Conservation (phyloP, 176 grass and related monocot genomes). For the Guadua angustifolia region DNA sequence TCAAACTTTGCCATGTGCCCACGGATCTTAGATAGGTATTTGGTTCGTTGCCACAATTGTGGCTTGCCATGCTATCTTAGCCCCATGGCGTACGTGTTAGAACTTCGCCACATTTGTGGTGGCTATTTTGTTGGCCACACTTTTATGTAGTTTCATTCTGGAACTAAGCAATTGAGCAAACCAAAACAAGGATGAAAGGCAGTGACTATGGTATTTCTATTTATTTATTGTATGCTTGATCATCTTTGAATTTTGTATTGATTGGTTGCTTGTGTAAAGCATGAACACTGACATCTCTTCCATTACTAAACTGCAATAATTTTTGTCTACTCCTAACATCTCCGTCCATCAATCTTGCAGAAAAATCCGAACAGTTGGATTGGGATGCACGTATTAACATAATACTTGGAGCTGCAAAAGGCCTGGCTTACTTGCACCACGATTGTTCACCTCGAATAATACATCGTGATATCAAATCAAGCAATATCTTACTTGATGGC, state of each 20-base stretch:
- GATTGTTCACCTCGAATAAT: conserved; percentile 98
- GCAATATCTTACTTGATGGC: conserved; percentile 94
- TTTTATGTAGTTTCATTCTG: conserved; percentile 7
- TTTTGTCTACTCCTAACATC: conserved; percentile 18
- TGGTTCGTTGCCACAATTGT: background rate
- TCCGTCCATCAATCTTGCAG: conserved; percentile 54
- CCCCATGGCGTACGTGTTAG: background rate
- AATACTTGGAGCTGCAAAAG: conserved; percentile 95
- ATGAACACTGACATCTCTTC: background rate
- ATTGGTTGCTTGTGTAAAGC: background rate
- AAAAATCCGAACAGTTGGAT: conserved; percentile 85
- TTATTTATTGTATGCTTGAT: background rate
- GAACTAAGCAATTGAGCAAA: conserved; percentile 10
- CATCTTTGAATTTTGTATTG: background rate
- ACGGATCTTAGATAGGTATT: background rate
- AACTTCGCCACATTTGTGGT: background rate
- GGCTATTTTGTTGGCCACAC: background rate
- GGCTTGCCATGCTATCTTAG: background rate
- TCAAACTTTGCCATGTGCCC: background rate
- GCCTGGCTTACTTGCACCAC: conserved; percentile 91
- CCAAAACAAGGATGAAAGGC: background rate
- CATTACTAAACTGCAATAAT: conserved; percentile 3
- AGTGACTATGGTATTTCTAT: conserved; percentile 8
- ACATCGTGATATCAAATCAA: conserved; percentile 99
- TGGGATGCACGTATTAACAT: conserved; percentile 96